These are phyloP conservation scores for Dentipellis sp. DNA, from an alignment of 768 basidiomycete genomes.

Conservation along the genomic window DNA sequence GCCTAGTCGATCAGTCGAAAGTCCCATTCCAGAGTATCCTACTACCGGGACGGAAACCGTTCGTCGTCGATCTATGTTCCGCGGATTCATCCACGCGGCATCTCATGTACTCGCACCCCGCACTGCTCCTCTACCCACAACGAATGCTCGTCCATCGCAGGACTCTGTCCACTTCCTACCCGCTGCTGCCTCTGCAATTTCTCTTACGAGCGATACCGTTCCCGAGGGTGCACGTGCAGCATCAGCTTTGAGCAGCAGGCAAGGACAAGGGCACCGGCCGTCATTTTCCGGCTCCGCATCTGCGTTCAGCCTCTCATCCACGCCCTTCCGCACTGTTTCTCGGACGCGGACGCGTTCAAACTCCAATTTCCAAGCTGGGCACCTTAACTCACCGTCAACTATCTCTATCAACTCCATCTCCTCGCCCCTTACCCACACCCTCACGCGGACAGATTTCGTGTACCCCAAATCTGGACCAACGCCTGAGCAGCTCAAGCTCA, in stretches of 20 bases:
- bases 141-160: neutral
- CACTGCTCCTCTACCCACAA: neutral
- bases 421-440: conserved; percentile 66
- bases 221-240: neutral
- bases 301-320: conserved; percentile 21
- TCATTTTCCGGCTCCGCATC: conserved; percentile 30
- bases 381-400: conserved; percentile 52
- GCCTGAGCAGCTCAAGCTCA: conserved; percentile 54
- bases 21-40: neutral
- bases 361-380: conserved; percentile 21
- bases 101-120: conserved; percentile 8
- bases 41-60: neutral
- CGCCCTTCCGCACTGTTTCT: conserved; percentile 39
- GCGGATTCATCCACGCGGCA: conserved; percentile 16
- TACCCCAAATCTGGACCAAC: conserved; percentile 59
- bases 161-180: neutral
- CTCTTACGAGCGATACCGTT: neutral
- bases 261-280: conserved; percentile 23
- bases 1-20: neutral
- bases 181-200: conserved; percentile 6
- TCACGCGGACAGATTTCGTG: conserved; percentile 59
- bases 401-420: conserved; percentile 72
- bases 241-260: neutral
- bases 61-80: conserved; percentile 37
- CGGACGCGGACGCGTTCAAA: conserved; percentile 37